Evolutionary conservation across 2,329 filamentous ascomycete genomes (phyloP).

Genomic region (Lecanosticta acicola): DNA sequence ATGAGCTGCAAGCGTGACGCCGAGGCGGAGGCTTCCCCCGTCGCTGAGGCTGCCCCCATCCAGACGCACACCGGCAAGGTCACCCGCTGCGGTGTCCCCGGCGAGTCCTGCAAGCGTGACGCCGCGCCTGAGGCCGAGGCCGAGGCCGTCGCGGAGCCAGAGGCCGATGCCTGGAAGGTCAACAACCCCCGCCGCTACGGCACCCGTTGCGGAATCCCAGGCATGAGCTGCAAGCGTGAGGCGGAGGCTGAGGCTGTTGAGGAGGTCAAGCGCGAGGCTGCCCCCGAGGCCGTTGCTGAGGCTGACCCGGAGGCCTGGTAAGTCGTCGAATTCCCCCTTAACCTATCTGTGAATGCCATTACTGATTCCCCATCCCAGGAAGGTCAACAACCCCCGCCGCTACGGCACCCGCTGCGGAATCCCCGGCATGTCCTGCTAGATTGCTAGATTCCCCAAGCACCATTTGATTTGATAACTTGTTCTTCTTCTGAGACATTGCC

Average conservation of each 20-base stretch:
- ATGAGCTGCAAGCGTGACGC: conserved; percentile 25
- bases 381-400: background rate
- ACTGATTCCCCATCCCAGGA: conserved; percentile 1
- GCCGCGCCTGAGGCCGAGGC: conserved; percentile 30
- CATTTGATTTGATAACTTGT: background rate
- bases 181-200: conserved; percentile 9
- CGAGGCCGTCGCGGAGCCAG: conserved; percentile 30
- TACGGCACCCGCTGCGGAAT: conserved; percentile 34
- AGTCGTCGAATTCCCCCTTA: no score
- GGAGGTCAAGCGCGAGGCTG: conserved; percentile 13
- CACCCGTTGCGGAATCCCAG: conserved; percentile 36
- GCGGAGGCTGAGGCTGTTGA: conserved; percentile 33
- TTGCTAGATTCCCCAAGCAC: background rate
- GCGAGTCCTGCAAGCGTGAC: conserved; percentile 7
- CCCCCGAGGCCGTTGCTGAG: conserved; percentile 31
- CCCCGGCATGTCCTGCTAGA: conserved; percentile 38
- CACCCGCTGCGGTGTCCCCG: conserved; percentile 2
- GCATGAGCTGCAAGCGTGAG: conserved; percentile 41
- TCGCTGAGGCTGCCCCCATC: conserved; percentile 17
- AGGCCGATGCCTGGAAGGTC: conserved; percentile 23
- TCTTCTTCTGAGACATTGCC: background rate
- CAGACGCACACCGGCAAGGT: background rate
- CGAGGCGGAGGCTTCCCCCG: conserved; percentile 30
- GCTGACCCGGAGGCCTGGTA: conserved; percentile 13
- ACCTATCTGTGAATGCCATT: no score